phyloP scores from a whole-genome alignment of 1,284 basidiomycete species.

The Coniferiporia weirii region DNA sequence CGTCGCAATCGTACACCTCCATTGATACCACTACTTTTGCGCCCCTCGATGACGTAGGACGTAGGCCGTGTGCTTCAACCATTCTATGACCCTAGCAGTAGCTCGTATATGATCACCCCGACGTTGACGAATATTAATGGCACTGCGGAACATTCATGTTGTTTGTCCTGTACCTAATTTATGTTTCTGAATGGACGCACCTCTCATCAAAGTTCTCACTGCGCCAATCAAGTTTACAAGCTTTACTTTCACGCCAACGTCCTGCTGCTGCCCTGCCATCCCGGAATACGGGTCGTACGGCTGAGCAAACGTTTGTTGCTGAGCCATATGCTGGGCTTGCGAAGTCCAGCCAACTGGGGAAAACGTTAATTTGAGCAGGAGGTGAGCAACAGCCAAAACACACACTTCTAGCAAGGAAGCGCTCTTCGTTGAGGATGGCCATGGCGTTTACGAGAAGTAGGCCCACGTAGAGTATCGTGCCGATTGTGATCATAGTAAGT shows the following conservation, averaged over 20 bases:
- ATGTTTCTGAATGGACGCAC: slow-evolving; percentile 46
- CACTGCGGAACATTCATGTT: slow-evolving; percentile 45
- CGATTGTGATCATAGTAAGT: slow-evolving; percentile 34
- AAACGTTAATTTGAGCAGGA: not conserved
- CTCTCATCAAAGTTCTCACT: slow-evolving; percentile 91
- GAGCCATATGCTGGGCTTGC: slow-evolving; percentile 55
- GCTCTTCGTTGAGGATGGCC: slow-evolving; percentile 91
- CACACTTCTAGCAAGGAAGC: slow-evolving; percentile 90
- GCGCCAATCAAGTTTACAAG: slow-evolving; percentile 90
- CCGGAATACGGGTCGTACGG: slow-evolving; percentile 57
- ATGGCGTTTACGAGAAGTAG: slow-evolving; percentile 90
- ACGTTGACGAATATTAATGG: slow-evolving; percentile 83
- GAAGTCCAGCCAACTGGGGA: slow-evolving; percentile 78
- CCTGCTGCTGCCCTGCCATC: slow-evolving; percentile 46
- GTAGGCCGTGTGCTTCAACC: not conserved
- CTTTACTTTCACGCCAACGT: slow-evolving; percentile 77
- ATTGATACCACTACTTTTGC: not conserved
- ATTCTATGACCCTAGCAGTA: slow-evolving; percentile 47
- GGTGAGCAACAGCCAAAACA: slow-evolving; percentile 20
- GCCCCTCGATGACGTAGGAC: not conserved
- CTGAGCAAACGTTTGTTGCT: slow-evolving; percentile 56
- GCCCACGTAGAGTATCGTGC: slow-evolving; percentile 65
- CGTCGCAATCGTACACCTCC: not conserved
- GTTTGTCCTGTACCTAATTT: not conserved
- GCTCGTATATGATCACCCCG: slow-evolving; percentile 76